Conservation (phyloP, 768 basidiomycete species). For the Fistulinella prunicolor region DNA sequence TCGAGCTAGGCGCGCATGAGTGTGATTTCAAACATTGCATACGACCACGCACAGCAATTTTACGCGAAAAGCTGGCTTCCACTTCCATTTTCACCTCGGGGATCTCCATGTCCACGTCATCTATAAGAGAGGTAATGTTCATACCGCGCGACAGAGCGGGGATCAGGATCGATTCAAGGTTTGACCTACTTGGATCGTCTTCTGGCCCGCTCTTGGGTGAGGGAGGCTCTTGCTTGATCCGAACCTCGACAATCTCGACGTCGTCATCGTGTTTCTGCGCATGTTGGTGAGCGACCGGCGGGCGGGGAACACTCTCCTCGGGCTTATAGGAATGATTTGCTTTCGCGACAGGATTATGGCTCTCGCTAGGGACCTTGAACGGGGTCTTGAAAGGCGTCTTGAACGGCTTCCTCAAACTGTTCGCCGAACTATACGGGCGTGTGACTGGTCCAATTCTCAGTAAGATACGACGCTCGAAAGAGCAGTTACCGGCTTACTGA, state of each 20-base stretch:
- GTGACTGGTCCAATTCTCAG: constrained; percentile 36
- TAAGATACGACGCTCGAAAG: background rate
- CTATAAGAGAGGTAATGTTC: background rate
- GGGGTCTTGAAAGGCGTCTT: constrained; percentile 41
- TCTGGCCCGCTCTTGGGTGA: background rate
- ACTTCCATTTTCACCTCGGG: constrained; percentile 36
- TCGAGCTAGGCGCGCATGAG: constrained; percentile 25
- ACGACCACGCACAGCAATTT: constrained; percentile 36
- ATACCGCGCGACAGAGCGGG: too few species aligned
- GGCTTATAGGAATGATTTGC: background rate
- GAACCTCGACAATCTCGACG: constrained; percentile 12
- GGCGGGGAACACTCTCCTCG: background rate
- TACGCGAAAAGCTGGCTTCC: constrained; percentile 40
- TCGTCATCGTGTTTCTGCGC: background rate
- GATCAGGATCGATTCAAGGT: too few species aligned
- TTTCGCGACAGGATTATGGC: constrained; percentile 16
- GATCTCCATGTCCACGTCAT: constrained; percentile 16
- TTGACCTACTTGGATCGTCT: background rate
- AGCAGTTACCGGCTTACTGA: constrained; percentile 17
- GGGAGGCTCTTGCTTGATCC: background rate
- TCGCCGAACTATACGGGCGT: constrained; percentile 42
- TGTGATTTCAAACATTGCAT: background rate
- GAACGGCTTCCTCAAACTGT: constrained; percentile 50
- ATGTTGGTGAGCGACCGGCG: background rate
- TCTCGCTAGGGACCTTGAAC: constrained; percentile 47